Base-by-base conservation (phyloP, 106 monocot species). In the Hemerocallis citrina region DNA sequence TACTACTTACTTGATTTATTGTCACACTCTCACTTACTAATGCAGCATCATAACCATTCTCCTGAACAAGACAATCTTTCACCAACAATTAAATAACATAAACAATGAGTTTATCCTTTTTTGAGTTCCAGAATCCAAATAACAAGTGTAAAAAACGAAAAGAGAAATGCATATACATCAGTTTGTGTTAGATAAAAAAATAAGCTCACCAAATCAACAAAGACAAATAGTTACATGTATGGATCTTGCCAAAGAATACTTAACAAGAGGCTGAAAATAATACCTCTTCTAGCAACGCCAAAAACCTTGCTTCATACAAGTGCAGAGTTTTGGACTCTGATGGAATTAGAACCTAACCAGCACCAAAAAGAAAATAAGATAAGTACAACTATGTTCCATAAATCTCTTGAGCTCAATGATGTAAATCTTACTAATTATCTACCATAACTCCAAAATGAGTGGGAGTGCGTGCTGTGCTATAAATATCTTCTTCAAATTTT, bases 221-320 rank as follows among this genome's bases (percentile, higher is more conserved):
- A 1, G 1, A 15, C 10, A 49, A 15, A 21, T 21, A 47, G 20
- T 47, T 47, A 11, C 20, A 21, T 49, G 22, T 25, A 49, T 49
- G 16, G 54, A 54, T 31, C n/a, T 50, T 50, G 14, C 32, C n/a
- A 7, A 6, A 16, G 16, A 32, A 32, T 54, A 54, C 22, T 23
- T 15, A 52, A 52, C 25, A 52, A 52, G 52, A 58, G 33, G 59
- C 37, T 39, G 11, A 51, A 27, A 63, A 64, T 34, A 41, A 38
- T 81, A 86, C 86, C 86, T 81, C 81, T 38, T 86, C 86, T 23
- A 86, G 58, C 46, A 86, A 75, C 57, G 86, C 81, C 56, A 86
- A 47, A 72, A 68, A 86, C 52, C 86, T 81, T 36, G 86, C 81
- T 73, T 86, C 86, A 62, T 86, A 86, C 59, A 86, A 78, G 72